A percentile compares a stretch with the other conserved stretches of the same genome.
Evolutionary conservation across 257 asterid genomes (phyloP).

Genomic region (Verbena officinalis): DNA sequence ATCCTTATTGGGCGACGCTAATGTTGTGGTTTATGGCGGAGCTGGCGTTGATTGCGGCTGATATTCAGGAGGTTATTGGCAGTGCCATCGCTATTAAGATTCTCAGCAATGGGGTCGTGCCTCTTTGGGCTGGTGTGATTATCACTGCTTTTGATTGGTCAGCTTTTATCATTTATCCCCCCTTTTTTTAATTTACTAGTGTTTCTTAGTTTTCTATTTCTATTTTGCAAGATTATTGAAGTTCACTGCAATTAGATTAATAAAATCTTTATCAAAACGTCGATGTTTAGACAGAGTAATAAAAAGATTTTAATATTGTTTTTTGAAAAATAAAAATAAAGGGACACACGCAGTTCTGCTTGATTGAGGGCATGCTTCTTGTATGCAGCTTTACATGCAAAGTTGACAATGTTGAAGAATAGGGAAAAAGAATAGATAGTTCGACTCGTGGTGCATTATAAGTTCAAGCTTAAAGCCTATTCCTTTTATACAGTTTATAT

Average conservation of each 20-base stretch:
- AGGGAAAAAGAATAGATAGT: too few relatives aligned
- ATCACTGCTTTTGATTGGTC: conserved; percentile 79
- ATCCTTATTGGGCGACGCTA: conserved; percentile 60
- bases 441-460: background rate
- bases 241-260: too few relatives aligned
- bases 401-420: too few relatives aligned
- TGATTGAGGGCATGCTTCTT: too few relatives aligned
- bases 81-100: conserved; percentile 76
- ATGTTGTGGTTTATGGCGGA: conserved; percentile 83
- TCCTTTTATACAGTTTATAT: too few relatives aligned
- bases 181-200: background rate
- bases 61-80: conserved; percentile 82
- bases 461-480: background rate
- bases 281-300: too few relatives aligned
- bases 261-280: too few relatives aligned
- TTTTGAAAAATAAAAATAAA: too few relatives aligned
- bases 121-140: conserved; percentile 83
- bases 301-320: too few relatives aligned
- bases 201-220: background rate
- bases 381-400: too few relatives aligned
- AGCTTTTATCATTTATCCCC: background rate
- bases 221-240: background rate
- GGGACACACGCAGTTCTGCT: too few relatives aligned
- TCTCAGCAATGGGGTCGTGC: conserved; percentile 54
- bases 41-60: conserved; percentile 69